Conservation (phyloP, 2,329 filamentous ascomycete genomes). For the Fusarium annulatum region DNA sequence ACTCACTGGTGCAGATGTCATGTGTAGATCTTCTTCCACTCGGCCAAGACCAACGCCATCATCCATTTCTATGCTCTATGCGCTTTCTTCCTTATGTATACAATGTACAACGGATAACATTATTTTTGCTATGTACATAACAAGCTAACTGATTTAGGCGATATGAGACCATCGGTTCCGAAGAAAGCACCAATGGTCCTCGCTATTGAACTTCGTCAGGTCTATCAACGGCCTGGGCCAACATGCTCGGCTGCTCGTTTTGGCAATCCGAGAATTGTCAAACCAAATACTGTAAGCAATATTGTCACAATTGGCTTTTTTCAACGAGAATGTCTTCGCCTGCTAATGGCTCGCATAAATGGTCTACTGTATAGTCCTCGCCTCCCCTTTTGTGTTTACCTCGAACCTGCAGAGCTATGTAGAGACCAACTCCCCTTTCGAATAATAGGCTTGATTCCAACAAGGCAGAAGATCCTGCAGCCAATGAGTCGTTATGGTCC, state of each 20-base stretch:
- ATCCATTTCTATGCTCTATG: neutral
- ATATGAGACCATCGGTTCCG: constrained; percentile 5
- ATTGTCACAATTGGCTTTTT: neutral
- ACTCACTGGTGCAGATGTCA: neutral
- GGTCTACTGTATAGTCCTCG: neutral
- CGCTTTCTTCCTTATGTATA: neutral
- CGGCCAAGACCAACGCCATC: neutral
- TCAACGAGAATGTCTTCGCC: neutral
- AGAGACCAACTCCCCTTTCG: constrained; percentile 25
- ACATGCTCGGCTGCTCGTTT: neutral
- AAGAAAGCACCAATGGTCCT: neutral
- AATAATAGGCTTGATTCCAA: neutral
- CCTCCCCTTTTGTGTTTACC: constrained; percentile 26
- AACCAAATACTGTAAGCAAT: constrained; percentile 8
- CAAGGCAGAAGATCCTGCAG: neutral
- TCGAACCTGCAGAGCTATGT: constrained; percentile 30
- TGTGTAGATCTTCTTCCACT: neutral
- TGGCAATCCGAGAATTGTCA: neutral
- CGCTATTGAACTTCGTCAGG: neutral
- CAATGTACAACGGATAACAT: neutral
- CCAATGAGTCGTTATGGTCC: neutral
- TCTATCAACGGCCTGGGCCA: constrained; percentile 20
- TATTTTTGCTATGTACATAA: neutral
- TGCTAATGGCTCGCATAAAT: constrained; percentile 37
- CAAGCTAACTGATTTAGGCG: neutral